Percentiles rank a stretch among this genome's conserved stretches.
These are phyloP conservation scores for Auricularia sp. DNA, from an alignment of 768 basidiomycete species.

Conservation along the genomic window DNA sequence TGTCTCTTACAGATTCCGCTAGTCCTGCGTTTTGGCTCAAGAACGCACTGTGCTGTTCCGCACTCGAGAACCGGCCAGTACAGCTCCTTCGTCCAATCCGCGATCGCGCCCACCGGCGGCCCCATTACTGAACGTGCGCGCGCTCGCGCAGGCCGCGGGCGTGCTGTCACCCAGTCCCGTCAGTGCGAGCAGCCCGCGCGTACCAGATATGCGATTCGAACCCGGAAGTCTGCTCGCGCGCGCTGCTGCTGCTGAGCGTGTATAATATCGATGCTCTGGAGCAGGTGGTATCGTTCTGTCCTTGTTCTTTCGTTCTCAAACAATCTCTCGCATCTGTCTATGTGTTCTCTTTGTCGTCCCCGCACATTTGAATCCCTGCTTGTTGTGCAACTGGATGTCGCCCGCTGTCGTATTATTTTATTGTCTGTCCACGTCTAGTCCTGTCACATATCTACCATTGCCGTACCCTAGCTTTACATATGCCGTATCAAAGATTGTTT, in stretches of 20 bases:
- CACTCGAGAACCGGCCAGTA: conserved; percentile 3
- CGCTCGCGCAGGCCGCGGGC: not conserved
- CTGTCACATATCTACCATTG: too few relatives aligned
- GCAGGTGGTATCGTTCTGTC: too few relatives aligned
- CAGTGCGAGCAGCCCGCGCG: not conserved
- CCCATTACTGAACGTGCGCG: not conserved
- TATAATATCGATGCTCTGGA: not conserved
- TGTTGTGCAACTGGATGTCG: too few relatives aligned
- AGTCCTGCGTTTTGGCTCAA: conserved; percentile 80
- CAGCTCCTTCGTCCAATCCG: not conserved
- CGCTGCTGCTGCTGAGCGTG: not conserved
- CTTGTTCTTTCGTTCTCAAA: too few relatives aligned
- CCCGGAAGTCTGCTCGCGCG: conserved; percentile 60
- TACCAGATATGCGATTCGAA: conserved; percentile 36
- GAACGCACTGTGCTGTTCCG: conserved; percentile 62
- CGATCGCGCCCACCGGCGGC: not conserved
- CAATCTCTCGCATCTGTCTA: too few relatives aligned
- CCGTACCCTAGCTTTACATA: too few relatives aligned
- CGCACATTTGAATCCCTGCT: too few relatives aligned
- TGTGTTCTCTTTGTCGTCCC: too few relatives aligned
- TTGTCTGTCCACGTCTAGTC: too few relatives aligned
- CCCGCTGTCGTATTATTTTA: too few relatives aligned
- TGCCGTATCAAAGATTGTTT: too few relatives aligned
- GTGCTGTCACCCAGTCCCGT: not conserved
- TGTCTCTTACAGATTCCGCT: conserved; percentile 4